phyloP scores from a whole-genome alignment of 345 rosid species.

The Syzygium aqueum region DNA sequence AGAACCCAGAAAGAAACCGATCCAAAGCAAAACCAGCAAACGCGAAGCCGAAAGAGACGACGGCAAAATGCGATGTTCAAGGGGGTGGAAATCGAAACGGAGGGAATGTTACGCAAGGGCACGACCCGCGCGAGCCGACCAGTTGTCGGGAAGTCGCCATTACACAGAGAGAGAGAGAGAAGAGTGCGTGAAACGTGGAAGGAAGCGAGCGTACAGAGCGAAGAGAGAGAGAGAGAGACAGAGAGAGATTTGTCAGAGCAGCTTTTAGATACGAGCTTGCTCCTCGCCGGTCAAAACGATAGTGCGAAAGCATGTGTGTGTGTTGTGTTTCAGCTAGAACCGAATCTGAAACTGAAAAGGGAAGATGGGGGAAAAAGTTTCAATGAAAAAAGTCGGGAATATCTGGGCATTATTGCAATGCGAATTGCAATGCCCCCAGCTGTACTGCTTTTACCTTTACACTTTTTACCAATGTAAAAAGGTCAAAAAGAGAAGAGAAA shows the following conservation, averaged over 20 bases:
- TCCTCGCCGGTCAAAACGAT: neutral
- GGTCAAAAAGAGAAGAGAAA: fast-evolving
- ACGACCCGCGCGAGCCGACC: neutral
- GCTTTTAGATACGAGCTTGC: neutral
- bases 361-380: neutral
- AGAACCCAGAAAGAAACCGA: neutral
- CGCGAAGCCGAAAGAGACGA: neutral
- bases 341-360: neutral
- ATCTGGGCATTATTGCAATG: neutral
- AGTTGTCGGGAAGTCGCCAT: neutral
- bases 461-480: neutral
- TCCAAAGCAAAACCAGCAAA: neutral
- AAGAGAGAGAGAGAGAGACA: neutral
- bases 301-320: neutral
- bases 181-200: neutral
- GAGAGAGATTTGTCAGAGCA: neutral
- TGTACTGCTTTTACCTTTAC: neutral
- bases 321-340: neutral
- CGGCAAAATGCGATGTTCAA: neutral
- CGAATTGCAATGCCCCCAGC: neutral
- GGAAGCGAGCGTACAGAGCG: neutral
- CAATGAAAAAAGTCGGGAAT: neutral
- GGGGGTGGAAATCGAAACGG: neutral
- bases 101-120: neutral
- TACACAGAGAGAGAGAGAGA: neutral